Base-by-base conservation (phyloP, 2,329 filamentous ascomycete genomes). In the Aspergillus fijiensis region DNA sequence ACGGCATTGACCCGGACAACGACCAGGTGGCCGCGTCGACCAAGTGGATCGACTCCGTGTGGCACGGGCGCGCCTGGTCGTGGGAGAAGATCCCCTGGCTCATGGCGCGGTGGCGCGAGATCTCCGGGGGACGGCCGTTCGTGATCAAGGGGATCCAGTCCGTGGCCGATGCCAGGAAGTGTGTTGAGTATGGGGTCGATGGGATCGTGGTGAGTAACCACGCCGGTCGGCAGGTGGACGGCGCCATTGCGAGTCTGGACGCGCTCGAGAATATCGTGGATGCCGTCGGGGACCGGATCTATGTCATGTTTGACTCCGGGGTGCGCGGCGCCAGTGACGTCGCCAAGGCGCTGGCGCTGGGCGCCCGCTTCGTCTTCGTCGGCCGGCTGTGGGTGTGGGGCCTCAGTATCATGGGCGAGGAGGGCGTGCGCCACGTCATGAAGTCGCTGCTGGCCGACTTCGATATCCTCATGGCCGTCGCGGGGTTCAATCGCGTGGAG, bases 171-270 rank as follows among this genome's bases (percentile, higher is more conserved):
- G 88, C 88, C 14, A 77, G 80, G 55, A 80, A 78, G 65, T 86
- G 86, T 2, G 80, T 87, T 39, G 81, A 88, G 55, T 69, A 81
- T 12, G 87, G 86, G 0, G 83, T 85, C 3, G 85, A 91, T 64
- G 89, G 85, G 0, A 89, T 92, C 51, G 81, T 91, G 1, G 78
- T 91, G 1, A 85, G 82, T 14, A 92, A 92, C 65, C 89, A 92
- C 70, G 89, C 88, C 1, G 89, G 89, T 0, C 74, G 89, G 21
- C 85, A 88, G 71, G 83, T 87, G 2, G 85, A 87, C 65, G 85
- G 85, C 0, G 84, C 85, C 2, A 77, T 85, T 58, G 85, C 81
- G 12, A 85, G 81, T 67, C 70, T 88, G 54, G 85, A 88, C 69
- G 84, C 84, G 1, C 66, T 87, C 63, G 84, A 87, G 74, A 82